Evolutionary conservation across 306 rosid genomes (phyloP).

Genomic region (Medicago lupulina): DNA sequence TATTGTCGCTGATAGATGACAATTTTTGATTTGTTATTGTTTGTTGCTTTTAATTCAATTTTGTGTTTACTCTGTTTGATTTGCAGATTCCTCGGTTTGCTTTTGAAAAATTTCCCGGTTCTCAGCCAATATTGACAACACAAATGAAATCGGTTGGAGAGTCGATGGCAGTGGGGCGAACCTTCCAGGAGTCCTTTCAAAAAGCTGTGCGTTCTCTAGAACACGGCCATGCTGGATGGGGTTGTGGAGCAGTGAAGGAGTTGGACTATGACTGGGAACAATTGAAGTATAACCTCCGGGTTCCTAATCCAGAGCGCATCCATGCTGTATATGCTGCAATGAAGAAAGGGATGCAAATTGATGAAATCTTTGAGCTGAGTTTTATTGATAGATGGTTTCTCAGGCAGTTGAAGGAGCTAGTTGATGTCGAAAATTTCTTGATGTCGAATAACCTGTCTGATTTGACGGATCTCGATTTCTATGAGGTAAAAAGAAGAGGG

Average conservation of each 20-base stretch:
- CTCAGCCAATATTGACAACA: slow-evolving; percentile 89
- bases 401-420: slow-evolving; percentile 80
- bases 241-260: slow-evolving; percentile 79
- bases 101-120: slow-evolving; percentile 98
- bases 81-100: slow-evolving; percentile 98
- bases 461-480: slow-evolving; percentile 74
- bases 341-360: slow-evolving; percentile 91
- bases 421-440: slow-evolving; percentile 85
- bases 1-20: background rate
- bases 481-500: slow-evolving; percentile 92
- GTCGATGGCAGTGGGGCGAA: slow-evolving; percentile 92
- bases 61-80: slow-evolving; percentile 31
- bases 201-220: slow-evolving; percentile 94
- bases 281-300: slow-evolving; percentile 87
- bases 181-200: slow-evolving; percentile 96
- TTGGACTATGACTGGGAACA: slow-evolving; percentile 87
- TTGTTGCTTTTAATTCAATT: slow-evolving; percentile 7
- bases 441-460: slow-evolving; percentile 59
- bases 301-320: slow-evolving; percentile 92
- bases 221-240: slow-evolving; percentile 88
- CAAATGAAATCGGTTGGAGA: slow-evolving; percentile 99
- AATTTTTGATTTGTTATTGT: slow-evolving; percentile 13
- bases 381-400: slow-evolving; percentile 94
- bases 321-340: slow-evolving; percentile 93
- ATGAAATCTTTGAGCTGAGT: slow-evolving; percentile 83